Evolutionary conservation across 2,329 filamentous ascomycete species (phyloP), one percentile per base, ranked within the genome.

Genomic region (Eurotiales sp.): DNA sequence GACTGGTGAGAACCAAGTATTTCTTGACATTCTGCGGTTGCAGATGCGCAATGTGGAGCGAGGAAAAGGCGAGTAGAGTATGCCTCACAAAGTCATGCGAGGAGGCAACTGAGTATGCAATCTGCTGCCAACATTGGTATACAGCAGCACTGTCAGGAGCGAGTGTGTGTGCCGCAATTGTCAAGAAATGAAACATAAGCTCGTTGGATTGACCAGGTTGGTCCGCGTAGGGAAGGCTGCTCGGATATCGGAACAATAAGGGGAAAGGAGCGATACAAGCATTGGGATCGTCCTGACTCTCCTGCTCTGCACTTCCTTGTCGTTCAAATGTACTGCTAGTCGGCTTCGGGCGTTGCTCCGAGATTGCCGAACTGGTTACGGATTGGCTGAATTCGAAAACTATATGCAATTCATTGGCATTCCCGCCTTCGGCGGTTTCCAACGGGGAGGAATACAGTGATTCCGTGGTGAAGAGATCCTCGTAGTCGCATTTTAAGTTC

Each of bases 401-500:
- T 45, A 47, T 43, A 49, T 52, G 41, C 25, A 36, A 19, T 37
- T 47, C 22, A 1, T 48, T n/a, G 15, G 46, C 23, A 40, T 25
- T n/a, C 8, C 19, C 19, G 8, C 25, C 34, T 30, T 30, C 46
- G 12, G 34, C 22, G 8, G n/a, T n/a, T n/a, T 41, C 46, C 46
- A 19, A 40, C 6, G 46, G 23, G 8, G 12, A 29, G n/a, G n/a
- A n/a, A n/a, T n/a, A n/a, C n/a, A n/a, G n/a, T 22, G 43, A 47
- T 29, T 39, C 19, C 8, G 45, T 25, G 8, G 29, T 52, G 37
- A 52, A 49, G 12, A 32, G 12, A 44, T 52, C 39, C 30, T 42
- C 50, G n/a, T 52, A 49, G 37, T 52, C 50, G 19, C 50, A 52
- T 52, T 52, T 49, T 34, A 52, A 19, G 6, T 46, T 46, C 29